These are phyloP conservation scores for Xylariaceae sp. DNA, from an alignment of 2,329 filamentous ascomycete species.

Conservation along the genomic window DNA sequence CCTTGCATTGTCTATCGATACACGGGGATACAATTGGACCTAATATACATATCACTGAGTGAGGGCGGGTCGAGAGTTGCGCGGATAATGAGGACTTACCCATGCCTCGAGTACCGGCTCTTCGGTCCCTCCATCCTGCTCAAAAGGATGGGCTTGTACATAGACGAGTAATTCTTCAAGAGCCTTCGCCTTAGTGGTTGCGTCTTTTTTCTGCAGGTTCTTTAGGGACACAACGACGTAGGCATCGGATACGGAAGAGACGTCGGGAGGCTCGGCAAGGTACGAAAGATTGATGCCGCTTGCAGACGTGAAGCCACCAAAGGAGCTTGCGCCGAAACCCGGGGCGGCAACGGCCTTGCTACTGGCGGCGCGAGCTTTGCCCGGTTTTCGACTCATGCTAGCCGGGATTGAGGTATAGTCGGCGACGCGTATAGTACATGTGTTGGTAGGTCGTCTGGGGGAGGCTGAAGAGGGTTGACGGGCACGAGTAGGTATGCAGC, in stretches of 20 bases:
- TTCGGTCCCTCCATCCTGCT: slow-evolving; percentile 61
- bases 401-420: slow-evolving; percentile 1
- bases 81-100: slow-evolving; percentile 46
- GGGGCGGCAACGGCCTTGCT: slow-evolving; percentile 28
- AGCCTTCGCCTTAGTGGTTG: slow-evolving; percentile 84
- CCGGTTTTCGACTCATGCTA: slow-evolving; percentile 32
- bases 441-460: not conserved
- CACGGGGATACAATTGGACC: slow-evolving; percentile 81
- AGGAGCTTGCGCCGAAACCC: slow-evolving; percentile 21
- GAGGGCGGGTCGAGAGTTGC: not conserved
- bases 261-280: slow-evolving; percentile 77
- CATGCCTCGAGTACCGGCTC: slow-evolving; percentile 83
- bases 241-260: slow-evolving; percentile 71
- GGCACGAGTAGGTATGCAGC: not conserved
- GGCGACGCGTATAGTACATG: slow-evolving; percentile 1
- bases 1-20: slow-evolving; percentile 84
- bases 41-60: slow-evolving; percentile 38
- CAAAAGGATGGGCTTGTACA: slow-evolving; percentile 51
- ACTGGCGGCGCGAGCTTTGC: slow-evolving; percentile 29
- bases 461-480: not conserved
- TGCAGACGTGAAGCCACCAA: slow-evolving; percentile 39
- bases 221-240: slow-evolving; percentile 88
- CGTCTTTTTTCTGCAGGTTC: slow-evolving; percentile 87
- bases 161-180: slow-evolving; percentile 76
- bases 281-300: slow-evolving; percentile 66